A percentile compares a stretch with the other conserved stretches of the same genome.
Conservation (phyloP, 1,284 basidiomycete genomes). For the Ustilago trichophora region DNA sequence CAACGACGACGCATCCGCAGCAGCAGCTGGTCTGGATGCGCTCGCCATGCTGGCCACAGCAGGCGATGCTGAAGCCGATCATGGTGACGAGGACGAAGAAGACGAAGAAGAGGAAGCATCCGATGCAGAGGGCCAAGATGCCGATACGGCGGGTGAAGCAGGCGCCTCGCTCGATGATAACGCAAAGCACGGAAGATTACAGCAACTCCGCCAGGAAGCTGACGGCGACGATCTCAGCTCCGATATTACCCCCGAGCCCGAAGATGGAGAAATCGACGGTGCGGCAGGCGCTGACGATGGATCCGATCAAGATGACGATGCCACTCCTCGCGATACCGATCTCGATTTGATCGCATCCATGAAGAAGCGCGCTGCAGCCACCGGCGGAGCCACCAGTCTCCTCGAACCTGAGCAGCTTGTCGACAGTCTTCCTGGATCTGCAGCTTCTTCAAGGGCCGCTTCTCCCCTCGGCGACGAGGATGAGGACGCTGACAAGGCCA, state of each 20-base stretch:
- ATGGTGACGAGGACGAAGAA: slow-evolving; percentile 26
- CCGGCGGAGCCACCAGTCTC: slow-evolving; percentile 56
- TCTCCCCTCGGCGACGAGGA: slow-evolving; percentile 46
- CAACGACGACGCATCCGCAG: slow-evolving; percentile 11
- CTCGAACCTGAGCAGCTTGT: slow-evolving; percentile 49
- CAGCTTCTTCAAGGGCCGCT: slow-evolving; percentile 47
- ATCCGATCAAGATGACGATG: slow-evolving; percentile 39
- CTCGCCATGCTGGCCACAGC: slow-evolving; percentile 57
- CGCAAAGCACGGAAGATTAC: slow-evolving; percentile 26
- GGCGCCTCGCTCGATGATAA: slow-evolving; percentile 1
- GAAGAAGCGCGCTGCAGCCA: slow-evolving; percentile 59
- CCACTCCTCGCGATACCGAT: slow-evolving; percentile 31
- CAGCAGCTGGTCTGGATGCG: slow-evolving; percentile 50
- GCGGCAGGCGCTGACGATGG: slow-evolving; percentile 22
- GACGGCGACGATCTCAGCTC: slow-evolving; percentile 45
- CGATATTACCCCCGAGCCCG: slow-evolving; percentile 47
- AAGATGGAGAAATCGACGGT: slow-evolving; percentile 24
- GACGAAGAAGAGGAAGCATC: slow-evolving; percentile 40
- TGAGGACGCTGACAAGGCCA: too few species aligned
- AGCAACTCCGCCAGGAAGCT: slow-evolving; percentile 26
- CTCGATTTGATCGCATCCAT: slow-evolving; percentile 48
- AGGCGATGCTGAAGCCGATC: slow-evolving; percentile 13
- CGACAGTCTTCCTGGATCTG: slow-evolving; percentile 49
- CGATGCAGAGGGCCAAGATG: slow-evolving; percentile 26
- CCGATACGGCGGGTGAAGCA: neutral